Evolutionary conservation across 164 flowering plant species (phyloP).

Genomic region (grape (Vitis vinifera)): DNA sequence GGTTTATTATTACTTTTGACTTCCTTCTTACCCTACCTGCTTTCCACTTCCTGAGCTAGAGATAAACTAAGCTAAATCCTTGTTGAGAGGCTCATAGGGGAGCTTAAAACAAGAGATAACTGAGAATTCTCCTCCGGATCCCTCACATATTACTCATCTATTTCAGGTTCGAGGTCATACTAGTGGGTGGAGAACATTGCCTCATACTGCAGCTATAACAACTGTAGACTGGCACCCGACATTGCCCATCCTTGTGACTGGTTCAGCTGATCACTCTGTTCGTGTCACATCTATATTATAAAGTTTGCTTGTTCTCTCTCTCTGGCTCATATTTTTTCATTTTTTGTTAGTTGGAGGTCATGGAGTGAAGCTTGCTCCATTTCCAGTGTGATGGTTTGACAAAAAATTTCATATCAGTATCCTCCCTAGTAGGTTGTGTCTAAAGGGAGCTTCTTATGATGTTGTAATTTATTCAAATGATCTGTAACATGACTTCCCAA

Average conservation of each 20-base stretch:
- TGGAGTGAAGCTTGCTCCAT: not conserved
- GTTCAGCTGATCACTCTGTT: constrained; percentile 90
- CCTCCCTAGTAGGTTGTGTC: no score
- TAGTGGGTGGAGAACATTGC: constrained; percentile 65
- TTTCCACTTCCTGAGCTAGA: no score
- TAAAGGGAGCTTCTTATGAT: no score
- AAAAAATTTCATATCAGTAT: no score
- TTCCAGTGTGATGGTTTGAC: no score
- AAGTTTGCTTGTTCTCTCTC: not conserved
- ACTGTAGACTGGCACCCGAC: constrained; percentile 98
- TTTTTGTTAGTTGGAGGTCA: not conserved
- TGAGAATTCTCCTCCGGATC: not conserved
- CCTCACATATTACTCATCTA: not conserved
- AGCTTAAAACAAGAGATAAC: no score
- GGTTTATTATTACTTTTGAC: no score
- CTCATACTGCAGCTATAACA: constrained; percentile 75
- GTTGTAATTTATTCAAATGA: no score
- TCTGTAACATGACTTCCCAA: no score
- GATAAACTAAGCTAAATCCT: no score
- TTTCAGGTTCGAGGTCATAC: constrained; percentile 58
- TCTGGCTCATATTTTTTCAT: not conserved
- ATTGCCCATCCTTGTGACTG: constrained; percentile 77
- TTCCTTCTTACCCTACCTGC: no score
- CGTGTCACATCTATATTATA: constrained; percentile 63
- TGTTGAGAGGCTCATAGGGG: no score